These are phyloP conservation scores for Plasmodium inui DNA, from an alignment of 169 alveolate genomes.

Conservation along the genomic window DNA sequence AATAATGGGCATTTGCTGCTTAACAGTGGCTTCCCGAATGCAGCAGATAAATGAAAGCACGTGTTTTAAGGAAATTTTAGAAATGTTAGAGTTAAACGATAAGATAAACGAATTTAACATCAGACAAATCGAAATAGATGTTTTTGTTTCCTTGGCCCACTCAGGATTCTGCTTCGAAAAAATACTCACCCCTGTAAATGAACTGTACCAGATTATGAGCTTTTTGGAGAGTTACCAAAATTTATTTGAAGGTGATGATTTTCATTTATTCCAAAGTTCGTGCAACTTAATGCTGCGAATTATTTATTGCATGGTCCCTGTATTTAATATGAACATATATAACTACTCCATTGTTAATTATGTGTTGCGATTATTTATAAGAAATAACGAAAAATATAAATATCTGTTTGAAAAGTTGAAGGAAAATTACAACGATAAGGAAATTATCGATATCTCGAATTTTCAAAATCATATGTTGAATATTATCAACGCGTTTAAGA, in stretches of 20 bases:
- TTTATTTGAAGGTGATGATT: conserved; percentile 34
- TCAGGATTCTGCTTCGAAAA: conserved; percentile 75
- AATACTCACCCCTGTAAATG: conserved; percentile 70
- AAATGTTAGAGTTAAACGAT: conserved; percentile 28
- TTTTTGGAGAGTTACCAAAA: conserved; percentile 31
- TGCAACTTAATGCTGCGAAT: conserved; percentile 64
- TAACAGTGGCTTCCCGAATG: conserved; percentile 76
- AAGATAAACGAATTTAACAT: conserved; percentile 60
- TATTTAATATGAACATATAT: conserved; percentile 69
- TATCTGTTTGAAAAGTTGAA: conserved; percentile 35
- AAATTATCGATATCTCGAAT: conserved; percentile 56
- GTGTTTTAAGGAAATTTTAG: conserved; percentile 61
- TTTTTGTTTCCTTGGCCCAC: conserved; percentile 68
- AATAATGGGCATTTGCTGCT: conserved; percentile 75
- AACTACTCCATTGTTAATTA: conserved; percentile 71
- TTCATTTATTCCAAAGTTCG: conserved; percentile 35
- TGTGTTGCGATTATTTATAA: conserved; percentile 40
- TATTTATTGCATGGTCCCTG: conserved; percentile 75
- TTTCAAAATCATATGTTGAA: conserved; percentile 66
- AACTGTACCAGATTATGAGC: conserved; percentile 42
- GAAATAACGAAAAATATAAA: conserved; percentile 52
- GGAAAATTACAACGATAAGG: conserved; percentile 46
- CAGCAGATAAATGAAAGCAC: conserved; percentile 74
- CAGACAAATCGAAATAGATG: conserved; percentile 72
- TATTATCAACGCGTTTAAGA: conserved; percentile 71